A percentile compares a stretch with the other conserved stretches of the same genome.
Conservation (phyloP, 2,329 filamentous ascomycete genomes). For the Aspergillus awamori region DNA sequence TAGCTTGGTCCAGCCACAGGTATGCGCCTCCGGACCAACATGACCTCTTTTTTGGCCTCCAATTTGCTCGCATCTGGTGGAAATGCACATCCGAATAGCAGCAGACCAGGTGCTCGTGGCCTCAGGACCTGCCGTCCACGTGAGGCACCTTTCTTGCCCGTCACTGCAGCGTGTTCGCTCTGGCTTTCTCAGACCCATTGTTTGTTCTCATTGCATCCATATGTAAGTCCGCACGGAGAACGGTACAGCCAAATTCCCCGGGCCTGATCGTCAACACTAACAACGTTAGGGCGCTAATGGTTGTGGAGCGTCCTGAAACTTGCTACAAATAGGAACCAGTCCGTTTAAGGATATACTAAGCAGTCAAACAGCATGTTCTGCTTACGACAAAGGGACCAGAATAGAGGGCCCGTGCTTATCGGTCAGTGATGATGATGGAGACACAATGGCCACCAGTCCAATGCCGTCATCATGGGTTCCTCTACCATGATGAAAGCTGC, state of each 20-base stretch:
- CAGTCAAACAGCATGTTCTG: neutral
- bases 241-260: too few species aligned
- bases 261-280: too few species aligned
- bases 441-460: neutral
- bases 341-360: neutral
- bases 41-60: neutral
- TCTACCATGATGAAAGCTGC: neutral
- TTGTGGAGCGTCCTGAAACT: neutral
- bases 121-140: neutral
- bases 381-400: neutral
- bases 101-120: neutral
- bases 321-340: neutral
- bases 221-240: too few species aligned
- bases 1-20: too few species aligned
- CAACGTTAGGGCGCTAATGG: too few species aligned
- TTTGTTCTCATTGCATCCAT: too few species aligned
- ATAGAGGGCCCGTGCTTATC: neutral
- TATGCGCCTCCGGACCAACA: neutral
- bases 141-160: neutral
- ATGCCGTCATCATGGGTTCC: neutral
- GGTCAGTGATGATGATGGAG: neutral
- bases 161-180: too few species aligned
- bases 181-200: too few species aligned
- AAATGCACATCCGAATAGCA: neutral
- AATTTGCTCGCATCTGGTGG: neutral